Conservation (phyloP, 1,284 basidiomycete genomes). For the Phellopilus nigrolimitatus region DNA sequence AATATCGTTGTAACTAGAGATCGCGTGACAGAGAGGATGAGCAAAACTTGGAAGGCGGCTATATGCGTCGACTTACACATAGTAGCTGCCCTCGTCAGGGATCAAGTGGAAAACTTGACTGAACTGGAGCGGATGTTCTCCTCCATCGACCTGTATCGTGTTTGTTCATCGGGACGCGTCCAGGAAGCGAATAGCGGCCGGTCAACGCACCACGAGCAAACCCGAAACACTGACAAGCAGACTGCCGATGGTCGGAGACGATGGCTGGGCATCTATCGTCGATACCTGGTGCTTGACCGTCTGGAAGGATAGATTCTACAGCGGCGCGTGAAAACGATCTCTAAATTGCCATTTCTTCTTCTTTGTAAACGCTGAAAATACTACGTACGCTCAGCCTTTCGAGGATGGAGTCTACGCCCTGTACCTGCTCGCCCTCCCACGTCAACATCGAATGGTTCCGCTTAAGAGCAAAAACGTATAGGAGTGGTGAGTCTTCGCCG, state of each 20-base stretch:
- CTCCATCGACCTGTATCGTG: conserved; percentile 69
- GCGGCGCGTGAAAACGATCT: conserved; percentile 16
- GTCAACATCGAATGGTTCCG: conserved; percentile 84
- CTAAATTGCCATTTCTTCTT: not conserved
- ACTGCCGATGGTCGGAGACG: conserved; percentile 54
- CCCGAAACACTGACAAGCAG: conserved; percentile 91
- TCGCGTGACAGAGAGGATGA: conserved; percentile 5
- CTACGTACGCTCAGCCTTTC: conserved; percentile 74
- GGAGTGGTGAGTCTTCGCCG: conserved; percentile 10
- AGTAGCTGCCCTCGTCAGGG: conserved; percentile 76
- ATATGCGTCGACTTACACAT: conserved; percentile 57
- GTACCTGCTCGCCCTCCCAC: conserved; percentile 70
- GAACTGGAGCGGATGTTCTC: conserved; percentile 76
- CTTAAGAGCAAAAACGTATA: conserved; percentile 39
- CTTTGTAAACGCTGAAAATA: not conserved
- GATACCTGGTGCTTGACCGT: conserved; percentile 81
- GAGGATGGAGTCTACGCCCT: conserved; percentile 60
- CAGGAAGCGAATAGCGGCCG: not conserved
- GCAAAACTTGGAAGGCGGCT: conserved; percentile 3
- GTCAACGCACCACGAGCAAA: conserved; percentile 57
- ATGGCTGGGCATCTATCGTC: conserved; percentile 89
- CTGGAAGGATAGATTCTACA: conserved; percentile 74
- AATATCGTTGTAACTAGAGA: conserved; percentile 72
- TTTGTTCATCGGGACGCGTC: not conserved
- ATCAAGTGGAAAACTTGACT: conserved; percentile 90